These are phyloP conservation scores for Exophiala viscosa DNA, from an alignment of 2,329 filamentous ascomycete genomes.

Conservation along the genomic window DNA sequence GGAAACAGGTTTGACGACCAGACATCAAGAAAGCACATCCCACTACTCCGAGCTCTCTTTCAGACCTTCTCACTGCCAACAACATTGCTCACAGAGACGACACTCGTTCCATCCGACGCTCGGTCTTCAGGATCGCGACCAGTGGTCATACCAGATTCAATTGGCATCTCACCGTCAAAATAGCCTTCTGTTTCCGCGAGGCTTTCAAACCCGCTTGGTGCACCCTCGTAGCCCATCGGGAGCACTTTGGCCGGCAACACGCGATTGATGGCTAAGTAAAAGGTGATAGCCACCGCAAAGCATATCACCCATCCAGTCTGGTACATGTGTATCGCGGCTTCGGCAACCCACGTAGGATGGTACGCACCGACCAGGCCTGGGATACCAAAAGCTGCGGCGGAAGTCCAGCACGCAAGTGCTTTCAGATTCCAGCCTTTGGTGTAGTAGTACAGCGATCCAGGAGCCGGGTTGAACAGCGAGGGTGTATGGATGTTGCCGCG, in stretches of 20 bases:
- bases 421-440: constrained; percentile 24
- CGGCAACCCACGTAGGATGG: neutral
- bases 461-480: constrained; percentile 32
- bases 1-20: too few species aligned
- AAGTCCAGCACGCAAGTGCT: neutral
- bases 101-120: neutral
- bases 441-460: constrained; percentile 32
- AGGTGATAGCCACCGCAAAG: neutral
- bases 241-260: neutral
- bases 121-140: neutral
- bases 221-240: neutral
- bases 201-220: neutral
- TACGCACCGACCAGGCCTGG: neutral
- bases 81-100: neutral
- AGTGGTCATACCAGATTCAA: neutral
- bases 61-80: neutral
- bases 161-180: neutral
- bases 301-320: neutral
- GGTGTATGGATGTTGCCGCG: constrained; percentile 41
- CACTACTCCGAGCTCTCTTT: too few species aligned
- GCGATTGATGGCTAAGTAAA: neutral
- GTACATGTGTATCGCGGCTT: neutral
- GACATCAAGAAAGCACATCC: too few species aligned
- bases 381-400: neutral
- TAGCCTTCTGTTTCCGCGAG: neutral